phyloP scores from a whole-genome alignment of 345 rosid species.

The Draba incana region DNA sequence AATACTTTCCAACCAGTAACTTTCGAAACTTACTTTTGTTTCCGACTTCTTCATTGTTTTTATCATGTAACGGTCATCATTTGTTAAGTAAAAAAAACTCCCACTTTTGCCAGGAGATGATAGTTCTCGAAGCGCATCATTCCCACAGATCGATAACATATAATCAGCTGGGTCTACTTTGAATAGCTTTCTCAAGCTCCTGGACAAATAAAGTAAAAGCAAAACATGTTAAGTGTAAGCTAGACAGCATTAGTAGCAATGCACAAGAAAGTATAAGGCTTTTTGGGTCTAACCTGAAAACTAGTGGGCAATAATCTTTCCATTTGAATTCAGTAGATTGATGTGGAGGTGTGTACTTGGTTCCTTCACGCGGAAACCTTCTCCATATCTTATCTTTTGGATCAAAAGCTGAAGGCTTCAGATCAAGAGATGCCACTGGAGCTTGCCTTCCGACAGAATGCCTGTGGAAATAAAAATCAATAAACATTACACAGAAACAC shows the following conservation, averaged over 20 bases:
- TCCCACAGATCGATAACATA: slow-evolving; percentile 91
- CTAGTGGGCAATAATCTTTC: slow-evolving; percentile 98
- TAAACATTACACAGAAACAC: slow-evolving; percentile 18
- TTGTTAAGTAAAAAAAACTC: slow-evolving; percentile 88
- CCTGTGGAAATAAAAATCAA: slow-evolving; percentile 42
- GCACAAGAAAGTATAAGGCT: neutral
- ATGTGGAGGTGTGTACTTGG: slow-evolving; percentile 91
- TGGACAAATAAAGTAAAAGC: slow-evolving; percentile 33
- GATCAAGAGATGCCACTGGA: slow-evolving; percentile 71
- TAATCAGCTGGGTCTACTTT: slow-evolving; percentile 97
- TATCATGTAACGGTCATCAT: slow-evolving; percentile 93
- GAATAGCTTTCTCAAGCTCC: slow-evolving; percentile 90
- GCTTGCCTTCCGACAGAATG: slow-evolving; percentile 91
- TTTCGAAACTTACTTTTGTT: slow-evolving; percentile 75
- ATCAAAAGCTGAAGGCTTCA: slow-evolving; percentile 89
- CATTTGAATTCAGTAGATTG: slow-evolving; percentile 83
- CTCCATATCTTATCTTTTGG: slow-evolving; percentile 96
- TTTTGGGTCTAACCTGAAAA: slow-evolving; percentile 66
- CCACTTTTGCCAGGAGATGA: slow-evolving; percentile 99
- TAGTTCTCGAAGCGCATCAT: slow-evolving; percentile 90
- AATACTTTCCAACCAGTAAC: no score
- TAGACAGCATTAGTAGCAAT: slow-evolving; percentile 3
- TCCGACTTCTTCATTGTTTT: slow-evolving; percentile 93
- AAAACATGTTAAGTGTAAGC: slow-evolving; percentile 13
- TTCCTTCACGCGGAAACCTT: slow-evolving; percentile 88